Base-by-base conservation (phyloP, 1,139 yeast genomes). In the Suhomyces anneliseae region DNA sequence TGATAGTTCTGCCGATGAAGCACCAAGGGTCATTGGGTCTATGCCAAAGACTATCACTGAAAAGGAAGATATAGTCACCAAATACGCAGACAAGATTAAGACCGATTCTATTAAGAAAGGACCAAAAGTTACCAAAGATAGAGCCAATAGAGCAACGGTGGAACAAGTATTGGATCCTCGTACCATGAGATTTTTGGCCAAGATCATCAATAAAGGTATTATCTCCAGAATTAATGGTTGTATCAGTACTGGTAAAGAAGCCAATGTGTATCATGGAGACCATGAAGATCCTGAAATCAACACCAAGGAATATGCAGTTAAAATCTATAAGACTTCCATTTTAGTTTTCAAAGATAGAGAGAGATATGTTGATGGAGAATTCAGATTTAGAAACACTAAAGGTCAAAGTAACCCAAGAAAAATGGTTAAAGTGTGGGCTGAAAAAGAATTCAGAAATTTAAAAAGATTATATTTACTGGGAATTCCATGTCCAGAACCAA, bases 351-450 rank as follows among this genome's bases (percentile, higher is more conserved):
- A 92, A 64, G 99, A 95, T 64, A 76, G 99, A 52, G 98, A 95
- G 61, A 71, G 97, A 58, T 95, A 95, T 60, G 98, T 95, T 12
- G 95, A 89, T 61, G 99, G 99, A 36, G 99, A 95, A 67, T 93
- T 82, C 64, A 75, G 99, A 51, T 95, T 95, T 68, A 74, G 97
- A 61, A 87, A 89, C 61, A 77, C 86, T 40, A 89, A 90, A 56
- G 81, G 80, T 50, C 92, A 90, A 59, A 90, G 90, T 56, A 95
- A 95, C 60, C 98, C 99, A 7, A 78, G 99, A 59, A 92, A 92
- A 63, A 93, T 95, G 98, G 97, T 95, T 51, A 89, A 90, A 64
- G 78, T 92, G 33, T 95, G 99, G 99, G 99, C 99, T 0, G 99
- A 95, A 64, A 95, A 95, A 62, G 99, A 95, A 67, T 92, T 90